Percentiles rank a stretch among this genome's conserved stretches.
Conservation (phyloP, 345 rosid genomes). For the Populus tremula region DNA sequence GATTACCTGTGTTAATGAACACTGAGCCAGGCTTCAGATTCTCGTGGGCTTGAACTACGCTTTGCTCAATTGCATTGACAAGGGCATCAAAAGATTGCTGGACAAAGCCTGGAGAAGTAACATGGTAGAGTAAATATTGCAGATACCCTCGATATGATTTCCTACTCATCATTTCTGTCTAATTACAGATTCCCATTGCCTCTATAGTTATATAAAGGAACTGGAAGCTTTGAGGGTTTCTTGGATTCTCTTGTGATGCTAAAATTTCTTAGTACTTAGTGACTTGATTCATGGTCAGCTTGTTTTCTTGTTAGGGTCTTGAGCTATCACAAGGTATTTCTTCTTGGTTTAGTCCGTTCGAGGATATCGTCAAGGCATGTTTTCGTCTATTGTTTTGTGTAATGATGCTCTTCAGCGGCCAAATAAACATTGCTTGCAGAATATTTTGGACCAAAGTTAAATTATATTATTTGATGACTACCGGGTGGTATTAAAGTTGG, state of each 20-base stretch:
- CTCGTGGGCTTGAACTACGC: constrained; percentile 53
- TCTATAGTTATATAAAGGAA: constrained; percentile 7
- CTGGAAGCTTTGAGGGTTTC: background rate
- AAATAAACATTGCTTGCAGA: background rate
- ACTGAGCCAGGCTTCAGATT: constrained; percentile 46
- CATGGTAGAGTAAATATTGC: constrained; percentile 48
- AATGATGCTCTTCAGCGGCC: constrained; percentile 14
- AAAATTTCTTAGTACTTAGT: constrained; percentile 19
- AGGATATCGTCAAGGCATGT: constrained; percentile 9
- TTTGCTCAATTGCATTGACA: constrained; percentile 46
- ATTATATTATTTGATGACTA: too few species aligned
- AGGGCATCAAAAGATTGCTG: constrained; percentile 55
- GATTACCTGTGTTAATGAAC: constrained; percentile 39
- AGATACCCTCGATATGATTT: constrained; percentile 33
- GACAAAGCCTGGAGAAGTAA: constrained; percentile 54
- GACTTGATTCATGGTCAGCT: constrained; percentile 1
- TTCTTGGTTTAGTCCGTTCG: constrained; percentile 19
- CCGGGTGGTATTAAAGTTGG: too few species aligned
- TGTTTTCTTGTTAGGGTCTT: constrained; percentile 10
- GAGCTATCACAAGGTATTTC: constrained; percentile 20
- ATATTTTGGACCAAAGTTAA: too few species aligned
- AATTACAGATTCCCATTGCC: background rate
- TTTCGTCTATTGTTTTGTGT: constrained; percentile 24
- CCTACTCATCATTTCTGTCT: background rate
- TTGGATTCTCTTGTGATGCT: background rate